Base-by-base conservation (phyloP, 2,329 filamentous ascomycete genomes). In the Alternaria brassicae region DNA sequence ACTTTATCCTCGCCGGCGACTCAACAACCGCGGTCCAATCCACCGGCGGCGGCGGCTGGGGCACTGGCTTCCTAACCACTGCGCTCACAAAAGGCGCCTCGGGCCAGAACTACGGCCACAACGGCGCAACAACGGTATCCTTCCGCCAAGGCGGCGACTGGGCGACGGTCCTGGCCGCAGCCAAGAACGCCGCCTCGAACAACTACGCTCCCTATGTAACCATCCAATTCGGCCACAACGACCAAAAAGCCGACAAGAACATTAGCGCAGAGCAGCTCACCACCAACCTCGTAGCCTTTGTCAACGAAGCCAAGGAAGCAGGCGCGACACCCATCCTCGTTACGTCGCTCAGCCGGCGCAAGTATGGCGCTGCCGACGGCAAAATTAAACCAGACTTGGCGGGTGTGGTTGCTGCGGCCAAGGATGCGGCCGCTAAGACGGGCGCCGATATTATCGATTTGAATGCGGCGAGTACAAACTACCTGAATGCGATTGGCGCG, bases 171-270 rank as follows among this genome's bases (percentile, higher is more conserved):
- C 75, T 88, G 1, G 57, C 71, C 4, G 73, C 80, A 0, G 77
- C 85, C 0, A 65, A 66, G 25, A 36, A 49, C 4, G 69, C 74
- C 4, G 69, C 74, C 32, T 71, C 72, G 0, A 71, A 79, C 17
- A 74, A 70, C 5, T 81, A 80, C 59, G 64, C 77, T 4, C 77
- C 81, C 6, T 85, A 82, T 52, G 84, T 87, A 6, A 86, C 84
- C 0, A 85, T 88, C 15, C 78, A 77, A 77, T 88, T 88, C 58
- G 86, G 86, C 0, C 86, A 88, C 70, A 88, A 88, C 58, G 86
- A 89, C 67, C 86, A 85, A 65, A 80, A n/a, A 73, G 73, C 3
- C 74, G 77, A 21, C 76, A 80, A 62, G 73, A 70, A 70, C 8
- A 71, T 88, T 53, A 75, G 76, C 3, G 72, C 85, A 12, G 73